Percentiles rank a stretch among this genome's conserved stretches.
Evolutionary conservation across 208 protist species (phyloP).

Genomic region (Paratrypanosoma confusum): DNA sequence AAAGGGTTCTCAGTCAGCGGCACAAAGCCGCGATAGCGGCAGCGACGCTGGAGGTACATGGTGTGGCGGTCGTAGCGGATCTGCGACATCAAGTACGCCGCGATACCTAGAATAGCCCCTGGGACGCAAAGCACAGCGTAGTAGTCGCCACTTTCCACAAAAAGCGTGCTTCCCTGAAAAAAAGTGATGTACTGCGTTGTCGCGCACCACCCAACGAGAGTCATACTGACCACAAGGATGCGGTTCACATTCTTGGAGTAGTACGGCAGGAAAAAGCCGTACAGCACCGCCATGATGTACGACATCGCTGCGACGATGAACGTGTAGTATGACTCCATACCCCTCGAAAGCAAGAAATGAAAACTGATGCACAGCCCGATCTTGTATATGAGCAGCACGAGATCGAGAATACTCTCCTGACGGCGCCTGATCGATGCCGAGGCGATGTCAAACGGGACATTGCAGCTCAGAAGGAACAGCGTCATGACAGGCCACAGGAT

Average conservation of each 20-base stretch:
- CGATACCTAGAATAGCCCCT: neutral
- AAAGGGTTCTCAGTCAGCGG: slow-evolving; percentile 11
- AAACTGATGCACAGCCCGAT: slow-evolving; percentile 9
- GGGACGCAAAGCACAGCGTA: slow-evolving; percentile 6
- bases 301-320: slow-evolving; percentile 4
- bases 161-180: neutral
- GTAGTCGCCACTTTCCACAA: neutral
- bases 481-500: slow-evolving; percentile 1
- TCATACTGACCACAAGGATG: neutral
- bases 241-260: slow-evolving; percentile 10
- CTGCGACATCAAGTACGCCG: slow-evolving; percentile 4
- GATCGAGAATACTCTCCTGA: neutral
- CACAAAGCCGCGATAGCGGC: neutral
- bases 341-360: neutral
- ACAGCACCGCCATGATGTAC: slow-evolving; percentile 3
- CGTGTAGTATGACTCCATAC: neutral
- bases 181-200: slow-evolving; percentile 6
- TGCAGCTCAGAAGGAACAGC: neutral
- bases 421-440: slow-evolving; percentile 3
- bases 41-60: slow-evolving; percentile 2
- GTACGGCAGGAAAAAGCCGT: slow-evolving; percentile 9
- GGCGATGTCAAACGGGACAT: slow-evolving; percentile 1
- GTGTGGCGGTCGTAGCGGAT: slow-evolving; percentile 7
- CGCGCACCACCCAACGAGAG: slow-evolving; percentile 4
- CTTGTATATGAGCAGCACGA: slow-evolving; percentile 6